phyloP scores from a whole-genome alignment of 306 rosid genomes.

The Acacia crassicarpa region DNA sequence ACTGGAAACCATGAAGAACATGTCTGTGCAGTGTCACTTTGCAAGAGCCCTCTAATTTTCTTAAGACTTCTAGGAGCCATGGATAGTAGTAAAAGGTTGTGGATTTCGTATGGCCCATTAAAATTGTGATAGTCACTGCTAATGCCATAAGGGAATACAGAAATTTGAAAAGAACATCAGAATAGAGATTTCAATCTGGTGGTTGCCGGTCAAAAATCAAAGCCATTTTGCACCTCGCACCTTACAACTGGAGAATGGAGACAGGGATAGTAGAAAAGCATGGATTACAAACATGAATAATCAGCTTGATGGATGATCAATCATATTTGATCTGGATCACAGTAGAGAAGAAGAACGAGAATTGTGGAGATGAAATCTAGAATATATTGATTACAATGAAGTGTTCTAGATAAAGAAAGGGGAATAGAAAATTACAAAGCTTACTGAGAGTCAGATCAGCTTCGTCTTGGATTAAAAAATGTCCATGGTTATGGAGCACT shows the following conservation, averaged over 20 bases:
- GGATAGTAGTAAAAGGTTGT: neutral
- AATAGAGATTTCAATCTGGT: neutral
- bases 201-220: neutral
- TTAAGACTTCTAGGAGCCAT: neutral
- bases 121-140: neutral
- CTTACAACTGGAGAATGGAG: neutral
- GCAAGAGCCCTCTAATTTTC: neutral
- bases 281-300: too few species aligned
- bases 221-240: neutral
- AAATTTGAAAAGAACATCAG: neutral
- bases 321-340: too few species aligned
- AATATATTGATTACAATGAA: too few species aligned
- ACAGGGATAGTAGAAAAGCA: neutral
- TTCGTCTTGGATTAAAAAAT: too few species aligned
- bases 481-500: too few species aligned
- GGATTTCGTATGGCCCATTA: neutral
- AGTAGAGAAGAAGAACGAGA: too few species aligned
- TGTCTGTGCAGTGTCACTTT: neutral
- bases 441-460: too few species aligned
- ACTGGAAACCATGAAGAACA: neutral
- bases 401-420: too few species aligned
- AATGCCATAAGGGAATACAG: neutral
- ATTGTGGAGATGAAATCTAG: too few species aligned
- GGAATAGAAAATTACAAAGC: too few species aligned
- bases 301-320: too few species aligned